phyloP scores from a whole-genome alignment of 148 eudicot species.

The Cornus florida region DNA sequence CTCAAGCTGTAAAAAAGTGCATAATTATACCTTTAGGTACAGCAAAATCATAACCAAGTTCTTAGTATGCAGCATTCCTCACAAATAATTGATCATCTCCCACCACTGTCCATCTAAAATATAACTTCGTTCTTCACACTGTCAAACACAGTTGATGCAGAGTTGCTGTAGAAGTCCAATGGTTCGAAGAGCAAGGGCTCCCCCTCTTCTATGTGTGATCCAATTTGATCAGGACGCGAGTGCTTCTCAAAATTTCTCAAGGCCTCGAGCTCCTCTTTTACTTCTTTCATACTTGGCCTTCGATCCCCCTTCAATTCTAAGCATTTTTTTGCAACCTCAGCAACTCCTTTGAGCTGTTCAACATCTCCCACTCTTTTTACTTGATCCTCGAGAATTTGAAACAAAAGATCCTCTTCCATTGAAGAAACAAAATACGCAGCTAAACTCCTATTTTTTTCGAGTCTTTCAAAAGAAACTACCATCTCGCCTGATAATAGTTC shows the following conservation, averaged over 20 bases:
- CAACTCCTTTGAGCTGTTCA: slow-evolving; percentile 23
- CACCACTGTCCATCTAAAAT: neutral
- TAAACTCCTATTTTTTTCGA: slow-evolving; percentile 20
- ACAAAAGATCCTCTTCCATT: slow-evolving; percentile 17
- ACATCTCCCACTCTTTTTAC: slow-evolving; percentile 5
- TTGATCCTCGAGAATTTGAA: slow-evolving; percentile 23
- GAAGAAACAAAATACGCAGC: slow-evolving; percentile 24
- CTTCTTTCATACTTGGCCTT: slow-evolving; percentile 46
- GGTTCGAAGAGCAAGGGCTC: neutral
- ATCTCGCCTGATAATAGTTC: slow-evolving; percentile 41
- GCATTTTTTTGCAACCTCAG: slow-evolving; percentile 32
- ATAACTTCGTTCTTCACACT: neutral
- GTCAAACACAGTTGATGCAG: neutral
- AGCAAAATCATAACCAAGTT: no score
- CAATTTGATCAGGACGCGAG: no score
- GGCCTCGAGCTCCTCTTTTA: slow-evolving; percentile 22
- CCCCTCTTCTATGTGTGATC: no score
- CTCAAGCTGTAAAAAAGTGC: no score
- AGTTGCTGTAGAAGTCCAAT: neutral
- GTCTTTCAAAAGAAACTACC: slow-evolving; percentile 24
- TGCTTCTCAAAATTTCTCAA: neutral
- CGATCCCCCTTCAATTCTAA: slow-evolving; percentile 23
- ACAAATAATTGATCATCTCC: neutral
- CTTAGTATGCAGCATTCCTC: neutral
- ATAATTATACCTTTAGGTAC: no score